A percentile compares a stretch with the other conserved stretches of the same genome.
Evolutionary conservation across 192 early-diverging fungal species (phyloP).

Genomic region (Kappamyces sp.): DNA sequence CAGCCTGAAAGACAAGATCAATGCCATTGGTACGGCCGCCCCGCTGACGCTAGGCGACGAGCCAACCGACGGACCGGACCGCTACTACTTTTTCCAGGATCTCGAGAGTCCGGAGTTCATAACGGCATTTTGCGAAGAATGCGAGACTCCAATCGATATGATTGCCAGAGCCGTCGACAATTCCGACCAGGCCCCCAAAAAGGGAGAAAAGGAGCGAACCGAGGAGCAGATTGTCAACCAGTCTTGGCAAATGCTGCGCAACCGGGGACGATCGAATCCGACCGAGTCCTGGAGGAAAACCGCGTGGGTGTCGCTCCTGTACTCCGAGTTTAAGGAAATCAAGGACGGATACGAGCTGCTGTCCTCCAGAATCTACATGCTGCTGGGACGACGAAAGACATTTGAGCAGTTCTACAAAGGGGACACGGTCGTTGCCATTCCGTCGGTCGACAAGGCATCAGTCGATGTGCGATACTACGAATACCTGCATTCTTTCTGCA

Average conservation of each 20-base stretch:
- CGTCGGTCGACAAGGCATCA: conserved; percentile 11
- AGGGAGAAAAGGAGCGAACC: background rate
- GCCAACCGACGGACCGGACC: conserved; percentile 45
- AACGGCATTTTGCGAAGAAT: conserved; percentile 39
- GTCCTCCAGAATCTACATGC: conserved; percentile 27
- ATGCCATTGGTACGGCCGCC: conserved; percentile 26
- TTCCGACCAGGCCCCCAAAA: background rate
- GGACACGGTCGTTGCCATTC: conserved; percentile 25
- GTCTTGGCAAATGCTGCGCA: conserved; percentile 13
- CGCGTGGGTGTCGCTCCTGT: conserved; percentile 14
- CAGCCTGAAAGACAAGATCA: conserved; percentile 32
- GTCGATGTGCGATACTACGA: conserved; percentile 20
- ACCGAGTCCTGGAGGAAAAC: conserved; percentile 31
- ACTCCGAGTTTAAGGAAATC: background rate
- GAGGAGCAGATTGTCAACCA: conserved; percentile 10
- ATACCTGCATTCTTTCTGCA: conserved; percentile 11
- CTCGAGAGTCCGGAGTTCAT: conserved; percentile 32
- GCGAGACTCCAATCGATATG: conserved; percentile 26
- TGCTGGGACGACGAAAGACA: conserved; percentile 24
- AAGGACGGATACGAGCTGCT: conserved; percentile 38
- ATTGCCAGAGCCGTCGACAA: conserved; percentile 23
- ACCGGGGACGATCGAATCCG: conserved; percentile 17
- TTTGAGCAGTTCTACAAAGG: conserved; percentile 28
- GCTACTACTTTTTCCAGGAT: conserved; percentile 42
- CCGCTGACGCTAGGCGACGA: conserved; percentile 36